Conservation (phyloP, 768 basidiomycete genomes). For the Boletus vinaceobasis region DNA sequence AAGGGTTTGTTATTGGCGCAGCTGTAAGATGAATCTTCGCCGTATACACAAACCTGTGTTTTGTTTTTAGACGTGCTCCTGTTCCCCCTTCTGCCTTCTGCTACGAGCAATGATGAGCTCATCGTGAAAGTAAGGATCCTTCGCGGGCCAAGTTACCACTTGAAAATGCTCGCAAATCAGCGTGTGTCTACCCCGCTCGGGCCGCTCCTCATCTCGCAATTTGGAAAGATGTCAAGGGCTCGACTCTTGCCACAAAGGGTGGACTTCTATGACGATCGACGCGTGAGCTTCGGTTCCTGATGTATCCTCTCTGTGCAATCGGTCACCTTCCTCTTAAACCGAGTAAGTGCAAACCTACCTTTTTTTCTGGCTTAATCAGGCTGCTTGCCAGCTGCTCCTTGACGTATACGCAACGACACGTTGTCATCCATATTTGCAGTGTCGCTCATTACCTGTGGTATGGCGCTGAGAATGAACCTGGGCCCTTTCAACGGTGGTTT, state of each 20-base stretch:
- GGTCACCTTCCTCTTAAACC: constrained; percentile 8
- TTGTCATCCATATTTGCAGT: constrained; percentile 5
- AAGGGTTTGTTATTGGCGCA: constrained; percentile 18
- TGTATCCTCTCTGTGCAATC: constrained; percentile 10
- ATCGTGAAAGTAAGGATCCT: neutral
- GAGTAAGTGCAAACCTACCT: constrained; percentile 10
- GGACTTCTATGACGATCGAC: constrained; percentile 27
- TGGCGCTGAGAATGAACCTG: neutral
- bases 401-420: constrained; percentile 25
- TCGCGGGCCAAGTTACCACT: neutral
- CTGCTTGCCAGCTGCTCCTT: constrained; percentile 7
- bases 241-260: constrained; percentile 12
- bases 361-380: constrained; percentile 4
- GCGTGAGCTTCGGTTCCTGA: constrained; percentile 26
- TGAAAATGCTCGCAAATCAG: constrained; percentile 2
- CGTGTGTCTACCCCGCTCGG: neutral
- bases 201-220: constrained; percentile 9
- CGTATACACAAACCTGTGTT: constrained; percentile 10
- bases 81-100: neutral
- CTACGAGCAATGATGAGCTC: neutral
- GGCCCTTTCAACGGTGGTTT: neutral
- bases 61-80: constrained; percentile 6
- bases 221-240: constrained; percentile 23
- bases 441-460: neutral
- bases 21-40: constrained; percentile 25